Percentiles rank a stretch among this genome's conserved stretches.
phyloP scores from a whole-genome alignment of 768 basidiomycete species.

The Pleurotus tuoliensis region DNA sequence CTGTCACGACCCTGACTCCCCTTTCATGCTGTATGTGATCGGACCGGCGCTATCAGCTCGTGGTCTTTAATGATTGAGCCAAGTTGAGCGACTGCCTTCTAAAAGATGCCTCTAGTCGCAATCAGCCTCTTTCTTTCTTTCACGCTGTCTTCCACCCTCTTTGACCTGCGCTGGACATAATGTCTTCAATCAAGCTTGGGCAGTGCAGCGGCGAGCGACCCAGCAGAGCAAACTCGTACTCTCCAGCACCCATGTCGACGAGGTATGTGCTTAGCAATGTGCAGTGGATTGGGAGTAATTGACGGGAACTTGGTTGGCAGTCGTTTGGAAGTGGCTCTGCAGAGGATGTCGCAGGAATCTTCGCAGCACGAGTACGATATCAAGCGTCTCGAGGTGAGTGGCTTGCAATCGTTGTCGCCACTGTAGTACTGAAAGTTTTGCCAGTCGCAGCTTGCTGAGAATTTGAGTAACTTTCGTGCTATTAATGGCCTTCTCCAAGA shows the following conservation, averaged over 20 bases:
- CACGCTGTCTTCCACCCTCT: slow-evolving; percentile 18
- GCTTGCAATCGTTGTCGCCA: slow-evolving; percentile 1
- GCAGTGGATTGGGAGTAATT: not conserved
- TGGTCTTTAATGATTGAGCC: slow-evolving; percentile 8
- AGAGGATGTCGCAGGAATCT: slow-evolving; percentile 42
- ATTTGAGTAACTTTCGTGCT: slow-evolving; percentile 70
- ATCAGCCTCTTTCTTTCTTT: slow-evolving; percentile 16
- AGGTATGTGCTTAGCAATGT: not conserved
- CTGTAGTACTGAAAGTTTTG: slow-evolving; percentile 1
- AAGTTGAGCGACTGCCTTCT: slow-evolving; percentile 11
- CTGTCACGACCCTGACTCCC: not conserved
- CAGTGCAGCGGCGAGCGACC: slow-evolving; percentile 6
- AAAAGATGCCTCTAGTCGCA: slow-evolving; percentile 14
- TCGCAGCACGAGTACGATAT: slow-evolving; percentile 50
- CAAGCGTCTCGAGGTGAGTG: slow-evolving; percentile 56
- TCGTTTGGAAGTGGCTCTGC: slow-evolving; percentile 44
- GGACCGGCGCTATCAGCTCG: slow-evolving; percentile 49
- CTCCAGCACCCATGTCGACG: slow-evolving; percentile 29
- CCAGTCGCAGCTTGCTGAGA: slow-evolving; percentile 63
- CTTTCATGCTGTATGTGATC: not conserved
- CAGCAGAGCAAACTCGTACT: slow-evolving; percentile 30
- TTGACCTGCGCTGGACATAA: slow-evolving; percentile 5
- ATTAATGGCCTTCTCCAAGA: slow-evolving; percentile 70
- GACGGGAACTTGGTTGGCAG: slow-evolving; percentile 19
- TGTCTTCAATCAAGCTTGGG: not conserved